Base-by-base conservation (phyloP, 306 rosid species). In the Pyrus betulifolia region DNA sequence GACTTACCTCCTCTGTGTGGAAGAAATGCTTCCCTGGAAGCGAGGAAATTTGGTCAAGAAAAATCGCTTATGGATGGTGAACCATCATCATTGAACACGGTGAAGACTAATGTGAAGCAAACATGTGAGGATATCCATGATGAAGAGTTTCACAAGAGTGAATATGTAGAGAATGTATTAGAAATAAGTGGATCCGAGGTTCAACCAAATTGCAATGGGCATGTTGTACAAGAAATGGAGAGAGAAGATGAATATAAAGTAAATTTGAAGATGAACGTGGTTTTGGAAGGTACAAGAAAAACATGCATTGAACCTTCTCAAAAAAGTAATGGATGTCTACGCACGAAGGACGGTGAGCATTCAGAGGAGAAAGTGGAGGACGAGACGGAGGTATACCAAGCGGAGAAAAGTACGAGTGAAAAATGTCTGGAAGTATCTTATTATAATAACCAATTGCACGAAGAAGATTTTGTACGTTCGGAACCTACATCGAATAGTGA, bases 1-100 rank as follows among this genome's bases (percentile, higher is more conserved):
- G 81, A 84, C 76, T 90, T 88, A 52, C 98, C 97, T 68, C 90
- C 74, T 79, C 75, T 77, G 13, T 95, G 98, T 64, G 96, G 98
- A 76, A 85, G 82, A 65, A 83, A 83, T 82, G 90, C 88, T 68
- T 72, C 78, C 60, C 30, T 52, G 65, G 76, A 74, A 70, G 68
- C 80, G 46, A 74, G 38, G 33, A 67, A 40, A 71, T 67, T 59
- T 46, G 76, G 70, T 81, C 79, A 64, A 67, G 87, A 74, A 62
- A 76, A 54, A 51, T 64, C 74, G 62, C 68, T 67, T 49, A 64
- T 80, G 55, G 82, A 57, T 82, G 88, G 70, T 22, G 74, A 58
- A 80, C 42, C 67, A 6, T 76, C 78, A 68, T 75, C 63, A 70
- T 58, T 33, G 55, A 82, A 72, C 77, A 67, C 61, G 10, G 68